phyloP scores from a whole-genome alignment of 2,329 filamentous ascomycete species.

The Drechslerella stenobrocha region DNA sequence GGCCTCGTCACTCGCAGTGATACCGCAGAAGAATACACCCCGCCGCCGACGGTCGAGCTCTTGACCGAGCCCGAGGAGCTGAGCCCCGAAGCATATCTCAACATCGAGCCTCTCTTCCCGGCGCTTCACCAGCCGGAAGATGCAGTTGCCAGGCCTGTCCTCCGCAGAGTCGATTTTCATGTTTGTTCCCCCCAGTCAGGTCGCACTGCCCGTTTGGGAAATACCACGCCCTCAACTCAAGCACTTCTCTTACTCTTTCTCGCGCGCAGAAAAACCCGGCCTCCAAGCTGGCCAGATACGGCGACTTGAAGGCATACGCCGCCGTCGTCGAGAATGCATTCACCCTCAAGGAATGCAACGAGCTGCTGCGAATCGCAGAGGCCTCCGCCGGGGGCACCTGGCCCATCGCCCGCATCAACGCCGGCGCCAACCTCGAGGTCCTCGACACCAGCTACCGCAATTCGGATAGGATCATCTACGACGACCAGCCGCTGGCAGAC shows the following conservation, averaged over 20 bases:
- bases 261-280: slow-evolving; percentile 1
- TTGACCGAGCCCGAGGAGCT: slow-evolving; percentile 34
- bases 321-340: slow-evolving; percentile 52
- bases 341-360: slow-evolving; percentile 51
- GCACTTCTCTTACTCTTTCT: too few species aligned
- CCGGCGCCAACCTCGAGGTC: slow-evolving; percentile 46
- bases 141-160: slow-evolving; percentile 16
- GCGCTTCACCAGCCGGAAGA: slow-evolving; percentile 23
- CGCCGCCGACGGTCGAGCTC: too few species aligned
- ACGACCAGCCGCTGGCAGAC: slow-evolving; percentile 65
- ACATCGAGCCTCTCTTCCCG: slow-evolving; percentile 38
- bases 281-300: slow-evolving; percentile 24
- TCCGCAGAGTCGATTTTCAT: slow-evolving; percentile 30
- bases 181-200: slow-evolving; percentile 11
- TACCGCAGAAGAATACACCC: too few species aligned
- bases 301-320: slow-evolving; percentile 37
- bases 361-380: slow-evolving; percentile 50
- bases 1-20: slow-evolving; percentile 8
- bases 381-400: slow-evolving; percentile 36
- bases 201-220: slow-evolving; percentile 11
- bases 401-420: slow-evolving; percentile 48
- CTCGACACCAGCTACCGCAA: slow-evolving; percentile 59
- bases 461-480: slow-evolving; percentile 77
- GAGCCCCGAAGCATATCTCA: slow-evolving; percentile 30
- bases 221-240: slow-evolving; percentile 30